phyloP scores from a whole-genome alignment of 495 filamentous ascomycete genomes.

The Annulohypoxylon stygium region DNA sequence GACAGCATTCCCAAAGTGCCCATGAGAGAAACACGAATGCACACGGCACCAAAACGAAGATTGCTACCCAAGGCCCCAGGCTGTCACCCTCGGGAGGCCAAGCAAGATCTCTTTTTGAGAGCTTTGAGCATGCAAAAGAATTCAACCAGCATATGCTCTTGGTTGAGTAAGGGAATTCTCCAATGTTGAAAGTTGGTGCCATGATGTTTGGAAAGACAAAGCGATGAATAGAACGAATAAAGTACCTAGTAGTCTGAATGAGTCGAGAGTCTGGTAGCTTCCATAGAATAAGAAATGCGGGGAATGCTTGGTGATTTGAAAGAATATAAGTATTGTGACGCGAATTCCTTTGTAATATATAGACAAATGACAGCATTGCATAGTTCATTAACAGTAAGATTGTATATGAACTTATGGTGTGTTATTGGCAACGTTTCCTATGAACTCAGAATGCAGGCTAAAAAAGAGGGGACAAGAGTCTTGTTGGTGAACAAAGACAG shows the following conservation, averaged over 20 bases:
- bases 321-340: not conserved
- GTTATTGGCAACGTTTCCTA: not conserved
- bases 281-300: not conserved
- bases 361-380: not conserved
- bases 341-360: not conserved
- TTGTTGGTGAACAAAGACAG: not conserved
- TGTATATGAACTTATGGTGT: not conserved
- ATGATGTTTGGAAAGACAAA: not conserved
- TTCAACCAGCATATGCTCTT: not conserved
- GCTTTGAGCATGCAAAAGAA: not conserved
- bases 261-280: not conserved
- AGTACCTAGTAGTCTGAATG: not conserved
- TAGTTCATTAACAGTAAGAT: not conserved
- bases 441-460: not conserved
- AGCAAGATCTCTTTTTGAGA: not conserved
- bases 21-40: constrained; percentile 21
- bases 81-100: constrained; percentile 35
- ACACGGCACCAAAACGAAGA: constrained; percentile 14
- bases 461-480: not conserved
- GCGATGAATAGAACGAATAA: not conserved
- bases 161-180: not conserved
- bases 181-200: not conserved
- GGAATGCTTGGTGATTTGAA: not conserved
- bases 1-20: constrained; percentile 13
- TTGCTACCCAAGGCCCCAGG: constrained; percentile 32